Evolutionary conservation across 352 stramenopile genomes (phyloP), one percentile per base, ranked within the genome.

Genomic region (Globisporangium polare): DNA sequence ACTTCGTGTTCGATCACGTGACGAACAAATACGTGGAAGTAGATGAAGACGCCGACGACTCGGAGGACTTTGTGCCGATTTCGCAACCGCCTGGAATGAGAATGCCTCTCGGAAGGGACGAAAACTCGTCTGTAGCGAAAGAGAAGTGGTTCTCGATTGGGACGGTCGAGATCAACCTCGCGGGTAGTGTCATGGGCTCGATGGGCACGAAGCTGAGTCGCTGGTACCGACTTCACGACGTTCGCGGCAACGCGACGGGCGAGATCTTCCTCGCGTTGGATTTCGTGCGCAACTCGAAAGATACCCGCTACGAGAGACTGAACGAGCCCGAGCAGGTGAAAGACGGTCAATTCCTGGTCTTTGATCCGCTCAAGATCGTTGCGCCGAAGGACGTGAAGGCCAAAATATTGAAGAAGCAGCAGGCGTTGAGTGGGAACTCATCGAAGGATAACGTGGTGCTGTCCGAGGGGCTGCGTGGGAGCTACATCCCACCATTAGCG

Each of bases 11-110:
- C 62, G 86, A 94, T 46, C 83, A 92, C 56, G 71, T 94, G 22
- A 83, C 78, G 3, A 90, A 92, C 33, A 85, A 87, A n/a, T 94
- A 93, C 58, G 82, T 92, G n/a, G 86, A 92, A 66, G 81, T 91
- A 0, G 81, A 94, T 64, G 78, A 82, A 12, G 76, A 89, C 26
- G 79, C 86, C 9, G 72, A 83, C 4, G 79, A 83, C 42, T 68
- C 71, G 24, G 74, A 82, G 17, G 54, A 49, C 20, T 46, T 22
- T 45, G 29, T 37, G 8, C 46, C 55, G 22, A 35, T 60, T 12
- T 69, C 42, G 26, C 66, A 35, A 17, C 65, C 67, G 0, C 66
- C 69, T 26, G 73, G 58, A 29, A 56, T 67, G 0, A 60, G 63
- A 9, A 52, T 53, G 12, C 45, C 58, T 33, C 50, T 86, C 10